A percentile compares a stretch with the other conserved stretches of the same genome.
Evolutionary conservation across 164 flowering plant genomes (phyloP).

Genomic region (Houttuynia cordata): DNA sequence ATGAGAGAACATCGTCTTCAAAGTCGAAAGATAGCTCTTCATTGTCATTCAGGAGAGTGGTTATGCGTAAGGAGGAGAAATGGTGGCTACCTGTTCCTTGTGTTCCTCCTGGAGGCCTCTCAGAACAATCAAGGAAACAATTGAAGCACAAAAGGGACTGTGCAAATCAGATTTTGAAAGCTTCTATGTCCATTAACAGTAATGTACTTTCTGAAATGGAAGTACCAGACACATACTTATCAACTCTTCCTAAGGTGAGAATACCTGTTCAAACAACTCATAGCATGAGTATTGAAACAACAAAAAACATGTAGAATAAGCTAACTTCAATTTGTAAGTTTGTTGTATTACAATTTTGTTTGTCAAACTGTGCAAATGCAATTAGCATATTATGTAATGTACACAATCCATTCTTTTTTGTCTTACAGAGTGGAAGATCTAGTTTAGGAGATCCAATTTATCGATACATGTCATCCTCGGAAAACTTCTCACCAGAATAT

Average conservation of each 20-base stretch:
- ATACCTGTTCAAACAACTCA: no score
- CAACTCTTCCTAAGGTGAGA: constrained; percentile 80
- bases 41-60: constrained; percentile 54
- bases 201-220: constrained; percentile 74
- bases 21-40: constrained; percentile 23
- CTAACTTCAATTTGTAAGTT: neutral
- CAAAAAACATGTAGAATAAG: neutral
- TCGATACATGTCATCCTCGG: constrained; percentile 42
- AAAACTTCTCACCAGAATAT: constrained; percentile 58
- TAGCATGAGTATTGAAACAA: no score
- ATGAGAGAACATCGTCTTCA: constrained; percentile 45
- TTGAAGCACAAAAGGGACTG: constrained; percentile 64
- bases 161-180: constrained; percentile 86
- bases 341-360: neutral
- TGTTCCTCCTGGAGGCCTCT: constrained; percentile 60
- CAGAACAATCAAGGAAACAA: constrained; percentile 64
- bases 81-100: constrained; percentile 98
- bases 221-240: constrained; percentile 72
- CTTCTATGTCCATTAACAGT: constrained; percentile 83
- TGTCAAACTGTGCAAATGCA: neutral
- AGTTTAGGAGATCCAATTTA: constrained; percentile 73
- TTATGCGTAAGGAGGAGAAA: constrained; percentile 70
- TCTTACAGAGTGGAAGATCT: constrained; percentile 66
- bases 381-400: neutral
- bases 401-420: neutral